Conservation (phyloP, 768 basidiomycete genomes). For the Cantharellus cinnabarinus region DNA sequence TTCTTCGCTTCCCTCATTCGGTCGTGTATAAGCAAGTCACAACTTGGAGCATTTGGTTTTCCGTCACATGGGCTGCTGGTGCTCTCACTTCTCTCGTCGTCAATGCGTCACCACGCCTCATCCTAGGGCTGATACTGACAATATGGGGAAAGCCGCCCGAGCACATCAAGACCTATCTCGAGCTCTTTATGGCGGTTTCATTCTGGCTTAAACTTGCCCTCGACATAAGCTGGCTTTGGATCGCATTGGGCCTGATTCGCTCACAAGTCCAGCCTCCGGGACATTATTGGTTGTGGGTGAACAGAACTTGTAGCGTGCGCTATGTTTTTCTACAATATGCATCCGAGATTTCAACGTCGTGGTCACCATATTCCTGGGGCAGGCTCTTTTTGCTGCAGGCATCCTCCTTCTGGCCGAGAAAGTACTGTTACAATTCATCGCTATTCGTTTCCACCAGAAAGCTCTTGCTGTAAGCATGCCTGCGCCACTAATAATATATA, state of each 20-base stretch:
- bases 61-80: constrained; percentile 17
- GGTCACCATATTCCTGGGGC: background rate
- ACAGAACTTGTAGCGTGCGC: constrained; percentile 43
- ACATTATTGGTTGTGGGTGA: constrained; percentile 44
- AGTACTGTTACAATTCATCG: constrained; percentile 50
- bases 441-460: constrained; percentile 62
- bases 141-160: constrained; percentile 28
- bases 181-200: constrained; percentile 49
- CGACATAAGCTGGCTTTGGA: constrained; percentile 54
- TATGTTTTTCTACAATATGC: constrained; percentile 11
- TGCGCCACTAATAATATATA: background rate
- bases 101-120: constrained; percentile 36
- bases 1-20: background rate
- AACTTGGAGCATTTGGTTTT: background rate
- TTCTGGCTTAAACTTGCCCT: constrained; percentile 52
- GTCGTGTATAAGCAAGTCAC: background rate
- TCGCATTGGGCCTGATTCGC: constrained; percentile 43
- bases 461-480: constrained; percentile 28
- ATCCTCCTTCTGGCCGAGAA: constrained; percentile 32
- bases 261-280: constrained; percentile 38
- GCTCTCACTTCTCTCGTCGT: constrained; percentile 44
- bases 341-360: constrained; percentile 2
- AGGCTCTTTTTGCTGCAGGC: constrained; percentile 27
- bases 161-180: constrained; percentile 27
- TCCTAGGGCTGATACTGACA: constrained; percentile 32